Percentiles rank a stretch among this genome's conserved stretches.
phyloP scores from a whole-genome alignment of 2,329 filamentous ascomycete species.

The Cladosporium sphaerospermum region DNA sequence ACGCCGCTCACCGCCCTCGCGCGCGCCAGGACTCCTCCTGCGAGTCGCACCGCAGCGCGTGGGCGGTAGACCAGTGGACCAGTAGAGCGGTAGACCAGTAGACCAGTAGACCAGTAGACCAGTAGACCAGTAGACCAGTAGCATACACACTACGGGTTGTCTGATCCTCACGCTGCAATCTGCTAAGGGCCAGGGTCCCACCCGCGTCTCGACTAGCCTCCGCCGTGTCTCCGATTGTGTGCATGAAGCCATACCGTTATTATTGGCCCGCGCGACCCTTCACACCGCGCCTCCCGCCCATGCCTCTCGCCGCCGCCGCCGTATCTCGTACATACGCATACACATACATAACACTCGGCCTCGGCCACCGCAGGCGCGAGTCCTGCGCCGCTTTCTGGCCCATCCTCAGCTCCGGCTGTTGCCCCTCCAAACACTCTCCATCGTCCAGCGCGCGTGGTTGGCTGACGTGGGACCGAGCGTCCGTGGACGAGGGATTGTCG shows the following conservation, averaged over 20 bases:
- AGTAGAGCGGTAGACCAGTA: too few relatives aligned
- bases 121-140: too few relatives aligned
- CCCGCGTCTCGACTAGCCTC: slow-evolving; percentile 3
- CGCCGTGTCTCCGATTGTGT: slow-evolving; percentile 7
- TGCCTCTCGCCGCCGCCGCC: not conserved
- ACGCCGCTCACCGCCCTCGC: slow-evolving; percentile 1
- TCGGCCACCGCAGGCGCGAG: not conserved
- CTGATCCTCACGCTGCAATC: not conserved
- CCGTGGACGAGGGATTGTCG: not conserved
- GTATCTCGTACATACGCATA: not conserved
- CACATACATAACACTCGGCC: slow-evolving; percentile 6
- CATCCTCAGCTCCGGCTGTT: slow-evolving; percentile 5
- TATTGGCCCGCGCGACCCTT: slow-evolving; percentile 8
- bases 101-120: too few relatives aligned
- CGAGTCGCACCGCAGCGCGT: not conserved
- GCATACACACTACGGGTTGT: not conserved
- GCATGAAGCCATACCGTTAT: slow-evolving; percentile 6
- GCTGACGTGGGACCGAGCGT: slow-evolving; percentile 10
- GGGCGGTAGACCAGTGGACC: too few relatives aligned
- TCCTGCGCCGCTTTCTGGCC: not conserved
- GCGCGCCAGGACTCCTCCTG: not conserved
- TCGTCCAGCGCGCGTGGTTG: not conserved
- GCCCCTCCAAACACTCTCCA: not conserved
- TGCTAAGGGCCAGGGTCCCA: not conserved
- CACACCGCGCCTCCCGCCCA: not conserved